Evolutionary conservation across 805 yeast genomes (phyloP).

Genomic region (Zygosaccharomyces pseudorouxii): DNA sequence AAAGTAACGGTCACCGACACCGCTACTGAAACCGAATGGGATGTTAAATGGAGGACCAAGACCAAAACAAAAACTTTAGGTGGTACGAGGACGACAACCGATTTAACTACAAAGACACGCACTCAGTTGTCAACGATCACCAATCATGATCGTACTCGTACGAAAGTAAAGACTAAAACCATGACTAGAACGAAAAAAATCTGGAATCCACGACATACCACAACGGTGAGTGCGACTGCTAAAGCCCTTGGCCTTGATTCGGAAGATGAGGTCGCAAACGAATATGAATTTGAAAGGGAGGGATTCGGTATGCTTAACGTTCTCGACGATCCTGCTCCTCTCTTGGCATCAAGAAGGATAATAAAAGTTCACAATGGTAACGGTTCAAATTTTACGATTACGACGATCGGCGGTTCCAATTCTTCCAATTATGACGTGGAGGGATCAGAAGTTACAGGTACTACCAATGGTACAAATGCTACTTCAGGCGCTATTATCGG

Average conservation of each 20-base stretch:
- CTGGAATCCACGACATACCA: constrained; percentile 8
- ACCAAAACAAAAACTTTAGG: constrained; percentile 13
- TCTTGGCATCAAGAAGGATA: constrained; percentile 6
- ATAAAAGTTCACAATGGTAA: not conserved
- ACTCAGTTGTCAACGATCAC: constrained; percentile 12
- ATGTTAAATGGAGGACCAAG: constrained; percentile 18
- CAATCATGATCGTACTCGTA: constrained; percentile 6
- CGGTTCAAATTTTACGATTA: constrained; percentile 1
- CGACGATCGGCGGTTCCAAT: not conserved
- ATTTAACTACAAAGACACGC: constrained; percentile 23
- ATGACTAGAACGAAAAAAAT: constrained; percentile 4
- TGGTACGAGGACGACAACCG: constrained; percentile 24
- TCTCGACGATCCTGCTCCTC: constrained; percentile 9
- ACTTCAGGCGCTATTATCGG: constrained; percentile 13
- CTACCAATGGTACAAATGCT: constrained; percentile 8
- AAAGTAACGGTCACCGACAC: constrained; percentile 29
- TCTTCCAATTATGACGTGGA: not conserved
- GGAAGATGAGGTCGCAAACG: not conserved
- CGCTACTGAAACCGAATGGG: constrained; percentile 18
- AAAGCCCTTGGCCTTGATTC: not conserved
- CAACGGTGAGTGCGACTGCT: constrained; percentile 14
- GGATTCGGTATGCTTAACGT: constrained; percentile 3
- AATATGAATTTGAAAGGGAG: not conserved
- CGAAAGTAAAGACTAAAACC: constrained; percentile 6
- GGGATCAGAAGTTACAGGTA: constrained; percentile 3